These are phyloP conservation scores for Sutorius eximius DNA, from an alignment of 1,284 basidiomycete genomes.

Conservation along the genomic window DNA sequence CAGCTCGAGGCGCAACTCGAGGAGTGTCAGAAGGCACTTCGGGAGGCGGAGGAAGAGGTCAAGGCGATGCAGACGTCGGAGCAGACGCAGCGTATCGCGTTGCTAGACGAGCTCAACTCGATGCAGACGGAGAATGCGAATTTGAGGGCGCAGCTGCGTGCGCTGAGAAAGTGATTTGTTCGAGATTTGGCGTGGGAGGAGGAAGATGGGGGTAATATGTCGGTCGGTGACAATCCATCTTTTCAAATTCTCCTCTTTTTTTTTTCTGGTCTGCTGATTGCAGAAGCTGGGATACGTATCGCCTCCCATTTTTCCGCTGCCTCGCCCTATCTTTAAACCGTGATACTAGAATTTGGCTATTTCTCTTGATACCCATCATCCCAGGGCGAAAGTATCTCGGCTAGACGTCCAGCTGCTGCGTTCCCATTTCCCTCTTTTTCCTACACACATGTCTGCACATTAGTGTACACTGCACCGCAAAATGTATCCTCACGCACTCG, in stretches of 20 bases:
- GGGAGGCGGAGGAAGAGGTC: constrained; percentile 50
- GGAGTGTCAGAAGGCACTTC: constrained; percentile 48
- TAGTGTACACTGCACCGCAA: constrained; percentile 23
- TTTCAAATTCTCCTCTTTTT: neutral
- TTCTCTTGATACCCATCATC: constrained; percentile 12
- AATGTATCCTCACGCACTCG: constrained; percentile 25
- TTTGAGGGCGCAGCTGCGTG: constrained; percentile 67
- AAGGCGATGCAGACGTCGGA: constrained; percentile 63
- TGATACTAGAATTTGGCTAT: constrained; percentile 1
- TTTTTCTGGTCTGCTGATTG: neutral
- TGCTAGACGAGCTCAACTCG: constrained; percentile 77
- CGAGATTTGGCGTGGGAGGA: neutral
- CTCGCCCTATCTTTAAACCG: neutral
- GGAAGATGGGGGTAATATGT: neutral
- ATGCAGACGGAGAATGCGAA: constrained; percentile 75
- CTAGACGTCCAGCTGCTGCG: neutral
- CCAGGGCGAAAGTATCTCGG: neutral
- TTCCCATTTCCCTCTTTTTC: neutral
- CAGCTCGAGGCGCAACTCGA: constrained; percentile 56
- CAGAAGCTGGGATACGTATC: neutral
- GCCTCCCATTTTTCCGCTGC: neutral
- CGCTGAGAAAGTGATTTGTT: constrained; percentile 40
- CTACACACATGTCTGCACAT: constrained; percentile 6
- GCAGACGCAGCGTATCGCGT: constrained; percentile 65
- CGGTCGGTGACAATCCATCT: neutral